Base-by-base conservation (phyloP, 257 asterid genomes). In the Anisodus tanguticus region DNA sequence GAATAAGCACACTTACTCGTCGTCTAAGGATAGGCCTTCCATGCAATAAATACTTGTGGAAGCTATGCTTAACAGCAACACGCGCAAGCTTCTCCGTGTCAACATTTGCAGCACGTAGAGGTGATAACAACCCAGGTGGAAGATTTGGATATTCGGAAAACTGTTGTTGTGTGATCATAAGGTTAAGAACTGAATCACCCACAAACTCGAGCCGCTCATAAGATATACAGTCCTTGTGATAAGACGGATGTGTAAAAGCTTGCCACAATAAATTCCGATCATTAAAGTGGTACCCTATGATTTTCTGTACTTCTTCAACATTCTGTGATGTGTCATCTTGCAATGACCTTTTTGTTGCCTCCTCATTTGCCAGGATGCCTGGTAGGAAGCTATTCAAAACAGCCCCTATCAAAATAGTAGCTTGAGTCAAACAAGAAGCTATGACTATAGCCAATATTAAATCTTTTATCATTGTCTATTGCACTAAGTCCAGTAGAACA, bases 31-130 rank as follows among this genome's bases (percentile, higher is more conserved):
- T 15, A 2, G 93, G 93, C 81, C 83, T 89, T 71, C 80, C 89
- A 41, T 90, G 92, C 59, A 86, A 96, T 63, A 93, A 86, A 79
- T 91, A 93, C 84, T 88, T 90, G 79, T 93, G 95, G 79, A 95
- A 90, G 69, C 89, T 87, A 88, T 91, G 94, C 72, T 85, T 90
- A 49, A 95, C 85, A 60, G 98, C 98, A 31, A 88, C 96, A 54
- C 97, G 96, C 11, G 98, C 97, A 88, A 95, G 98, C 90, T 93
- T 95, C 92, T 95, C 97, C 1, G 97, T 92, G 90, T 93, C 98
- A 86, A 95, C 94, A 90, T 95, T 95, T 77, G 98, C 97, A 66
- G 98, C 97, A 82, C 95, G 97, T 79, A 93, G 94, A 63, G 95
- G 95, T 1, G 97, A 88, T 89, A 95, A 89, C 54, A 82, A 19